Evolutionary conservation across 2,329 filamentous ascomycete species (phyloP), one percentile per base, ranked within the genome.

Genomic region (Epichloe hybrida): DNA sequence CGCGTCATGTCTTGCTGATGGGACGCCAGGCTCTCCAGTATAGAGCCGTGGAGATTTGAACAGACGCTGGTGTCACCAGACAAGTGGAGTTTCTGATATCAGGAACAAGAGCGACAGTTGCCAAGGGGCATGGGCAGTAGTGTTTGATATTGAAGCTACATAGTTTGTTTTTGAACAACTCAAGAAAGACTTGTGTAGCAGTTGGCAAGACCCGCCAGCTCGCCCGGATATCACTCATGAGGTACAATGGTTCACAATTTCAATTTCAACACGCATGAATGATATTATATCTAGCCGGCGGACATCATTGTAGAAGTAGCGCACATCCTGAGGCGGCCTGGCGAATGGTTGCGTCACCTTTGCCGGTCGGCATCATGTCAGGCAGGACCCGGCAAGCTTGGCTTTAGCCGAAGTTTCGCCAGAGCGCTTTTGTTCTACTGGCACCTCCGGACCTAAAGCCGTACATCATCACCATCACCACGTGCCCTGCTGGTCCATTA

Each of bases 331-430:
- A 34, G 15, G 27, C 13, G 17, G 17, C 7, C 15, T 27, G 43
- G 13, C 21, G 20, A 36, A 8, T 40, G 48, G 57, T 64, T 62
- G 60, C 59, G 60, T 64, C 63, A 67, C 65, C 62, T 59, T 64
- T 64, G 60, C 65, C 65, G 63, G 53, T 54, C 56, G 54, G 54
- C 49, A 48, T 51, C 44, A 47, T 31, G 17, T 37, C 27, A 36
- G 15, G 34, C 37, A 31, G 9, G 31, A 38, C 17, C 17, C 23
- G 34, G 50, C 27, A 48, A 44, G 47, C 52, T 51, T 35, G 37
- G 35, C 50, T 52, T 70, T 70, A 70, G 59, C 69, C 69, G 69
- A 69, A 64, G 64, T 71, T 71, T 66, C 65, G 65, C 68, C 62
- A 66, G 66, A 66, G 67, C 66, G 63, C 66, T 69, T 70, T 69